Evolutionary conservation across 2,329 filamentous ascomycete genomes (phyloP), one percentile per base, ranked within the genome.

Genomic region (Neofusicoccum laricinum): DNA sequence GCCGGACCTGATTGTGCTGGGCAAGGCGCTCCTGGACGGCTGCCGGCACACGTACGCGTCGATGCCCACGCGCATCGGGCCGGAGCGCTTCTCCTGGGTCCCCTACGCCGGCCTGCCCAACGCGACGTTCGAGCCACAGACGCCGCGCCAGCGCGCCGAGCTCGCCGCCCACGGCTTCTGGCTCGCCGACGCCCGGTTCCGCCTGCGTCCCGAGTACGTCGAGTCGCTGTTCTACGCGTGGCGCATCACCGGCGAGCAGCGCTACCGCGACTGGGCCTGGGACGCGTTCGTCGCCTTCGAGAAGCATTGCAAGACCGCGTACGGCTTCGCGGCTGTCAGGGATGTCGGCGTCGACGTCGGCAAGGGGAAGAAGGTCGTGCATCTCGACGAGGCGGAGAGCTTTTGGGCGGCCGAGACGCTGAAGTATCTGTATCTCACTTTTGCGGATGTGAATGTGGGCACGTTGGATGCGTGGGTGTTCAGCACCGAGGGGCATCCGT

Each of bases 391-490:
- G 70, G 73, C 75, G 38, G 76, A 78, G 63, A 77, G 75, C 66
- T 78, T 74, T 40, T 78, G 75, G 73, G 73, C 73, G 8, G 76
- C 76, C 0, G 75, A 78, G 69, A 79, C 77, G 63, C 65, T 79
- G 21, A 79, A 78, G 69, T 79, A 78, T 68, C 67, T 77, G 5
- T 79, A 71, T 66, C 66, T 79, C n/a, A 74, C 75, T 2, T 79
- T 79, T 66, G 66, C 69, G 3, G 72, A 77, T 61, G 71, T 70
- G 4, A 70, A 75, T 4, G 72, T 73, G 1, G 75, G 70, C 65
- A 78, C 71, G 66, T 66, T 79, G 67, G 76, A 79, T 70, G 70
- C 69, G 6, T 79, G 77, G 77, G 77, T 79, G 19, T 80, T 80
- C 68, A 81, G 75, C 66, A 81, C 78, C 4, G 79, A 79, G 68